A percentile compares a stretch with the other conserved stretches of the same genome.
Conservation (phyloP, 1,284 basidiomycete genomes). For the Cryptococcus sp. region DNA sequence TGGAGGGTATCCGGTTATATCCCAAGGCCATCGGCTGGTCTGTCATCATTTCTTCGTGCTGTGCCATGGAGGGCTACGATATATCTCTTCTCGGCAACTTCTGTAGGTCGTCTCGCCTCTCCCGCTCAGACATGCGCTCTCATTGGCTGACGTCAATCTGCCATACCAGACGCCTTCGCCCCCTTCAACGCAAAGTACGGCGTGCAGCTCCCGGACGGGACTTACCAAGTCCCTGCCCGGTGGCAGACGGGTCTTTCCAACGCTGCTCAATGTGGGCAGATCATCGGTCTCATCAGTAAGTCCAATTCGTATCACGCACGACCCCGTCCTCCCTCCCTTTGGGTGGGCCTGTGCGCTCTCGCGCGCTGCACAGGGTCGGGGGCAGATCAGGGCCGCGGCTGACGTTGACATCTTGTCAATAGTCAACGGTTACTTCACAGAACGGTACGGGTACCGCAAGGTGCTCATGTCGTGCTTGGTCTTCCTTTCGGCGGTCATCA, state of each 20-base stretch:
- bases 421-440: conserved; percentile 49
- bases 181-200: conserved; percentile 48
- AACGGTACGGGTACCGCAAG: conserved; percentile 48
- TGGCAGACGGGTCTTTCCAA: conserved; percentile 54
- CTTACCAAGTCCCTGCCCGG: conserved; percentile 50
- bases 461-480: conserved; percentile 36
- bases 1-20: conserved; percentile 46
- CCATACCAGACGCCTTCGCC: conserved; percentile 35
- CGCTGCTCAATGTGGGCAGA: conserved; percentile 46
- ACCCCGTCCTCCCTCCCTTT: not conserved
- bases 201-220: conserved; percentile 30
- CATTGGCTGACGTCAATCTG: not conserved
- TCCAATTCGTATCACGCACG: not conserved
- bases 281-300: conserved; percentile 48
- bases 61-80: conserved; percentile 54
- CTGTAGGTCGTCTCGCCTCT: conserved; percentile 20
- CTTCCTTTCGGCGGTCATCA: conserved; percentile 36
- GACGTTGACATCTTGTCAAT: not conserved
- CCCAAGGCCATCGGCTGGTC: conserved; percentile 53
- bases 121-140: not conserved
- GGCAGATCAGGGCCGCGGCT: not conserved
- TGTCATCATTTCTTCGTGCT: conserved; percentile 50
- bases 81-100: conserved; percentile 45
- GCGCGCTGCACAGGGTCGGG: not conserved
- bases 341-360: not conserved